Percentiles rank a stretch among this genome's conserved stretches.
Evolutionary conservation across 106 monocot genomes (phyloP).

Genomic region (Acorus gramineus): DNA sequence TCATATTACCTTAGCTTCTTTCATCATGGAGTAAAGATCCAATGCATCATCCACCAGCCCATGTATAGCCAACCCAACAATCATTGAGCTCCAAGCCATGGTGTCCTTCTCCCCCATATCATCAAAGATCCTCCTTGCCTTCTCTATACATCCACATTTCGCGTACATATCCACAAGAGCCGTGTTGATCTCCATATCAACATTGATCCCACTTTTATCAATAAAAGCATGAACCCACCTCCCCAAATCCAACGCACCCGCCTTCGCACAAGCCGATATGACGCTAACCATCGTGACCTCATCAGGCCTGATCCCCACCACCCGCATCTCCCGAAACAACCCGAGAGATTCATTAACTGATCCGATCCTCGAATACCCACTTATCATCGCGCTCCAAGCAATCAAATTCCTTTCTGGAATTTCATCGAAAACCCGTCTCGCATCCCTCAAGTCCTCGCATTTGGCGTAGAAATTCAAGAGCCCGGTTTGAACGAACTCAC

Average conservation of each 20-base stretch:
- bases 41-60: slow-evolving; percentile 71
- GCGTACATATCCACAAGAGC: slow-evolving; percentile 84
- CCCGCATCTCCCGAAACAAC: slow-evolving; percentile 75
- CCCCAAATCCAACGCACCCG: slow-evolving; percentile 75
- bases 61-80: slow-evolving; percentile 70
- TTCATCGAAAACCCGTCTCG: slow-evolving; percentile 58
- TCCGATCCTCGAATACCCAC: slow-evolving; percentile 73
- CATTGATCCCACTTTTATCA: slow-evolving; percentile 49
- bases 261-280: slow-evolving; percentile 82
- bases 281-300: slow-evolving; percentile 95
- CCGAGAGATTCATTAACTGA: slow-evolving; percentile 66
- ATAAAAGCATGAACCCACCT: slow-evolving; percentile 79
- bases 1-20: slow-evolving; percentile 42
- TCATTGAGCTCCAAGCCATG: slow-evolving; percentile 81
- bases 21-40: slow-evolving; percentile 55
- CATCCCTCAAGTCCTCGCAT: slow-evolving; percentile 46
- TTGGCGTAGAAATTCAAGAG: slow-evolving; percentile 72
- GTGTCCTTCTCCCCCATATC: slow-evolving; percentile 54
- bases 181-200: slow-evolving; percentile 72
- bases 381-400: slow-evolving; percentile 87
- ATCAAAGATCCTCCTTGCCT: slow-evolving; percentile 58
- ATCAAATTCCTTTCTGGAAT: slow-evolving; percentile 66
- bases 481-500: slow-evolving; percentile 63
- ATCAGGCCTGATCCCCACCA: slow-evolving; percentile 48
- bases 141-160: slow-evolving; percentile 58